Percentiles rank a stretch among this genome's conserved stretches.
These are phyloP conservation scores for Termitomyces sp. DNA, from an alignment of 768 basidiomycete species.

Conservation along the genomic window DNA sequence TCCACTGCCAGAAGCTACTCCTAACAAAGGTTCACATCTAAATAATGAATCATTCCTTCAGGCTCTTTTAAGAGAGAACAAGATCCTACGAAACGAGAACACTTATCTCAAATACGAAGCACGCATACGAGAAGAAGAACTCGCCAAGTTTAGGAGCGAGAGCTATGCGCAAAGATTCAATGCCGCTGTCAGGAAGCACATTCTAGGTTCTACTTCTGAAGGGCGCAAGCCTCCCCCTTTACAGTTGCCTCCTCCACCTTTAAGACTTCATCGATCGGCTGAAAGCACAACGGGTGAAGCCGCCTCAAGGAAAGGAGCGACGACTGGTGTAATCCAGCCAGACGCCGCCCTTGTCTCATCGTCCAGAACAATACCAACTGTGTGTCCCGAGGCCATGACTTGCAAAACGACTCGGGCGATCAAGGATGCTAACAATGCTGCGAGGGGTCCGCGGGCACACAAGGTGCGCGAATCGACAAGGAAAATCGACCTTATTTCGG, in stretches of 20 bases:
- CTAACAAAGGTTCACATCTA: neutral
- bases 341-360: slow-evolving; percentile 31
- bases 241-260: neutral
- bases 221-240: neutral
- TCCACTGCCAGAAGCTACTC: neutral
- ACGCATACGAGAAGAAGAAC: slow-evolving; percentile 19
- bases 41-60: neutral
- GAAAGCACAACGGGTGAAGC: neutral
- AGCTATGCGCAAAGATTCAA: slow-evolving; percentile 18
- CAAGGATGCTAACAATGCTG: neutral
- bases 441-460: neutral
- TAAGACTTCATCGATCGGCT: neutral
- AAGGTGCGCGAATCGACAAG: neutral
- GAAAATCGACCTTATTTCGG: neutral
- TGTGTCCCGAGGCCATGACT: slow-evolving; percentile 28
- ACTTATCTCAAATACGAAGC: slow-evolving; percentile 19
- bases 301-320: neutral
- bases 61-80: slow-evolving; percentile 23
- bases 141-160: slow-evolving; percentile 20
- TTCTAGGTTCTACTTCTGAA: neutral
- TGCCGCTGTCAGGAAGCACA: slow-evolving; percentile 8
- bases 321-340: neutral
- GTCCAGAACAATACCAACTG: slow-evolving; percentile 31
- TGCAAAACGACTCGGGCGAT: slow-evolving; percentile 19
- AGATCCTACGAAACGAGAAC: slow-evolving; percentile 14